Conservation (phyloP, 2,329 filamentous ascomycete species). For the Fusarium guadeloupense region DNA sequence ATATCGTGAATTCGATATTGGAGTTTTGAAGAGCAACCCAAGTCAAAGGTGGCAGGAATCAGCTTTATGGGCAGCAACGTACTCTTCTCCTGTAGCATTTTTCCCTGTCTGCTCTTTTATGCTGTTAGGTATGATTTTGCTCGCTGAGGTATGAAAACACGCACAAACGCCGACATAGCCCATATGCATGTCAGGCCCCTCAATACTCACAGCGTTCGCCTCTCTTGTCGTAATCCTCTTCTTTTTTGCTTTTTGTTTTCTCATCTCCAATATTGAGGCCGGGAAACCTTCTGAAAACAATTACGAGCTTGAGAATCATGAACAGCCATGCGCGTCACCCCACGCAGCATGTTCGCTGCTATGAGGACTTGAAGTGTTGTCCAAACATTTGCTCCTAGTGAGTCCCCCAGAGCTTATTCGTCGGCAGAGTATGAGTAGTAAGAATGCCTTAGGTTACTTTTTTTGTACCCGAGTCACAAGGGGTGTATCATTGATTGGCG, state of each 20-base stretch:
- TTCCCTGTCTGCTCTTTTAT: background rate
- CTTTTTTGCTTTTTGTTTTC: background rate
- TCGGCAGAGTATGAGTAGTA: background rate
- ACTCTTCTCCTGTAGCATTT: background rate
- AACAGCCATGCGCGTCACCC: constrained; percentile 2
- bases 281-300: background rate
- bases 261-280: background rate
- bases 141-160: background rate
- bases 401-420: background rate
- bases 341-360: background rate
- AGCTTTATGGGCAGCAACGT: background rate
- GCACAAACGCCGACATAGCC: constrained; percentile 22
- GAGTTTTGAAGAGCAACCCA: background rate
- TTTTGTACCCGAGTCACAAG: background rate
- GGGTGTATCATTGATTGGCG: too few species aligned
- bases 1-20: too few species aligned
- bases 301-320: background rate
- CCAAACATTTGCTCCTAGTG: background rate
- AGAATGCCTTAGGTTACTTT: constrained; percentile 21
- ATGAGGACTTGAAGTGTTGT: background rate
- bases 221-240: background rate
- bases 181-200: background rate
- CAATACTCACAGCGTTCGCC: background rate
- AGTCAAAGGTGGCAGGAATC: background rate
- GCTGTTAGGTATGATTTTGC: background rate